Base-by-base conservation (phyloP, 257 asterid species). In the Avicennia marina region DNA sequence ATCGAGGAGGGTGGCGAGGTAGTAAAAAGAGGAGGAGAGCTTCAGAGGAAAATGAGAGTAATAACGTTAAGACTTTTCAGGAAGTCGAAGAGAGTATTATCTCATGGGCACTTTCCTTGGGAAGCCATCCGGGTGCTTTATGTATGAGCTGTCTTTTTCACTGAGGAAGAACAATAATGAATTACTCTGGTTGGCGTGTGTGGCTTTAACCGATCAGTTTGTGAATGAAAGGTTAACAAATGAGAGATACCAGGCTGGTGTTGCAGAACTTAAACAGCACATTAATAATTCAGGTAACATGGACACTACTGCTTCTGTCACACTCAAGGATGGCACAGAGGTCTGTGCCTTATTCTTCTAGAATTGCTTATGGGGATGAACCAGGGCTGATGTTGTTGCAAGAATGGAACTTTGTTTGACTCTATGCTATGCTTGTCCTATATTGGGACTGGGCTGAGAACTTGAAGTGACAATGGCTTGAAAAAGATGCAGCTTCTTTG, bases 321-420 rank as follows among this genome's bases (percentile, higher is more conserved):
- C 85, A 1, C 89, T 93, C 42, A 89, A 86, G 78, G 97, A 93
- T 52, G 99, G 97, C 36, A 93, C 99, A 11, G 86, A 84, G 76
- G 87, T 93, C 11, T 7, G 91, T 81, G 17, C 99, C 99, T 0
- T 83, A 86, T 51, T 63, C 84, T 38, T 93, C 94, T 1, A 84
- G 90, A 78, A 93, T 93, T 34, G 58, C 89, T 29, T 89, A 86
- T 16, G 96, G 81, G 63, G 86, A 86, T 36, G 96, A 86, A 58
- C 95, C 97, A 4, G 84, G 90, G 73, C 70, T 93, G 52, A 93
- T 93, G 97, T 59, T 93, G 59, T 61, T 93, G 67, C 99, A 93
- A 73, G 97, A 86, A 54, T 93, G 99, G 99, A 89, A 93, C 78
- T 73, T n/a, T 93, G 84, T 93, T 86, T 29, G 99, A 93, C 63